Conservation (phyloP, 495 filamentous ascomycete species). For the Penicillium pulvis region DNA sequence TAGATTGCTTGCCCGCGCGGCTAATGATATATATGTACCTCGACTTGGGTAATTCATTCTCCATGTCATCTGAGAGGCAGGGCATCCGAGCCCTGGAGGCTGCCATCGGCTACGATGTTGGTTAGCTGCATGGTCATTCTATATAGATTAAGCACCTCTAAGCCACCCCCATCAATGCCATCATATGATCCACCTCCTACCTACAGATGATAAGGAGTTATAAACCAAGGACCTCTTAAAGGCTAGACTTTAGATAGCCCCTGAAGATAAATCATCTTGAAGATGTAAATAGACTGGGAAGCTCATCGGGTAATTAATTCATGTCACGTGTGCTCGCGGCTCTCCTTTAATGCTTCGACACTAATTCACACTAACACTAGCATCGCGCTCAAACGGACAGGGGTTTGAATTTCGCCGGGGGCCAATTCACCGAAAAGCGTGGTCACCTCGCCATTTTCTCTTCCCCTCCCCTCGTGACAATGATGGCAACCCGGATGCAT, state of each 20-base stretch:
- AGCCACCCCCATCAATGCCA: too few relatives aligned
- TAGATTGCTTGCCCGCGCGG: slow-evolving; percentile 2
- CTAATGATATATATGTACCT: slow-evolving; percentile 3
- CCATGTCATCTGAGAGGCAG: not conserved
- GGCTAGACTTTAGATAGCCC: not conserved
- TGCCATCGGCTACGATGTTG: not conserved
- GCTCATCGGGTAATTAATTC: not conserved
- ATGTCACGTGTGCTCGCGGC: slow-evolving; percentile 7
- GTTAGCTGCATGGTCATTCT: not conserved
- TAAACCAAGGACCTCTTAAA: not conserved
- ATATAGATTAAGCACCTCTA: not conserved
- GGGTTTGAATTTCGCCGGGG: slow-evolving; percentile 10
- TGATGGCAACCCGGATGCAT: slow-evolving; percentile 9
- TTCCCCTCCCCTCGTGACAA: slow-evolving; percentile 3
- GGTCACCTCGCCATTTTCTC: not conserved
- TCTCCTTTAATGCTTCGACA: slow-evolving; percentile 3
- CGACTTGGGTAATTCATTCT: not conserved
- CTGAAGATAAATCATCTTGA: not conserved
- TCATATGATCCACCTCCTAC: too few relatives aligned
- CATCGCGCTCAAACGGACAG: slow-evolving; percentile 1
- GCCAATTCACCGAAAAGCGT: slow-evolving; percentile 11
- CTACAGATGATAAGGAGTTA: not conserved
- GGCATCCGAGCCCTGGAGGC: not conserved
- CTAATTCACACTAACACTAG: not conserved
- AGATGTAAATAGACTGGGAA: not conserved